Evolutionary conservation across 75 land plant genomes (phyloP), one percentile per base, ranked within the genome.

Genomic region (Chamaecyparis obtusa): DNA sequence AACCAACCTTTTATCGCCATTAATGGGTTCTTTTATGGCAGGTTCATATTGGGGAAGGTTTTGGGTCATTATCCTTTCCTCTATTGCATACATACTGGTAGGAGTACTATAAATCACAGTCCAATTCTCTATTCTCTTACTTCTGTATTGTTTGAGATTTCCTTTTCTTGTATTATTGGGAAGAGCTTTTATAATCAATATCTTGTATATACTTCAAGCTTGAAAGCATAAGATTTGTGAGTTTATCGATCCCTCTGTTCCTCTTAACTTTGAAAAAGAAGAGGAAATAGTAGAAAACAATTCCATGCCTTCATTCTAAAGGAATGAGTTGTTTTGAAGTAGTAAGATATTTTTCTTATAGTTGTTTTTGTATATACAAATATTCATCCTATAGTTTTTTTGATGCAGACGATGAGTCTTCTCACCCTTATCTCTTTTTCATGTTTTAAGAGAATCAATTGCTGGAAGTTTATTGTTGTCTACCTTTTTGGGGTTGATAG

Each of bases 31-130:
- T 11, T 91, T 91, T 85, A 17, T 91, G 0, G 88, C 90, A 9
- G 92, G 89, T 84, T 91, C 92, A 24, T 91, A 87, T 39, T 16
- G 89, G 37, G 92, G 92, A 64, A 54, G 92, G 21, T 91, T 51
- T 69, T 89, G 90, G 91, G 89, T 87, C 32, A 91, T 91, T 44
- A 83, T 85, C 24, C 44, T 77, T 36, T 88, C 86, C 41, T 91
- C 87, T 43, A 39, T 83, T 43, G 35, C 90, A 60, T 89, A 91
- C 44, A 57, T 87, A 48, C 30, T 86, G 43, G 92, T 91, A 67
- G 9, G 16, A 9, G 9, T 27, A 83, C 44, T 48, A 19, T 48
- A n/a, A 9, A 10, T 48, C 14, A 24, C 32, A 67, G 27, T 67
- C 72, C 6, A 67, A 24, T 67, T 17, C 6, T 3, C 3, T 21